Conservation (phyloP, 108 stramenopile species). For the Fistulifera pelliculosa region DNA sequence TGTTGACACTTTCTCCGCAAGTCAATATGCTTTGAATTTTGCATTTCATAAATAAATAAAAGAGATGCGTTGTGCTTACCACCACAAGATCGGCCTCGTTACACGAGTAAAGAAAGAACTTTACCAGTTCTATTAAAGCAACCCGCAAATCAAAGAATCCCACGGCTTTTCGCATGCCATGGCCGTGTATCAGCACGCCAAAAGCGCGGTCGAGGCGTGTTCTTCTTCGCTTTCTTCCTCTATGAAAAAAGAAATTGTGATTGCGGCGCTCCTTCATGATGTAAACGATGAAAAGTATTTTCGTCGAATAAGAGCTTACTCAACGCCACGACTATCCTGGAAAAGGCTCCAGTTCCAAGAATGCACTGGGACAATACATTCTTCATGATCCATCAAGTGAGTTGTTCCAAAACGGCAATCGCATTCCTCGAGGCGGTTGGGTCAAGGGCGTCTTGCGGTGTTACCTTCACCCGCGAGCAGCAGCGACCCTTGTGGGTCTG, state of each 20-base stretch:
- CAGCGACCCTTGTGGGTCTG: conserved; percentile 18
- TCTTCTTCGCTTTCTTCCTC: conserved; percentile 9
- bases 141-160: conserved; percentile 45
- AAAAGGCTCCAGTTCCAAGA: conserved; percentile 9
- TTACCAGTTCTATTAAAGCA: conserved; percentile 19
- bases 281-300: conserved; percentile 67
- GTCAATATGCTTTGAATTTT: too few species aligned
- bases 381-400: conserved; percentile 48
- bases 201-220: conserved; percentile 23
- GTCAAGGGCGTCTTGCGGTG: conserved; percentile 51
- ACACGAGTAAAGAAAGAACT: too few species aligned
- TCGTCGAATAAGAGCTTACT: conserved; percentile 13
- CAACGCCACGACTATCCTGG: conserved; percentile 31
- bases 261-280: conserved; percentile 61
- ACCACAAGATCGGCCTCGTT: too few species aligned
- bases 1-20: too few species aligned
- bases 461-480: conserved; percentile 59
- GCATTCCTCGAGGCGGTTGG: conserved; percentile 66
- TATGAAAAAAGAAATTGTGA: conserved; percentile 28
- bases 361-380: conserved; percentile 14
- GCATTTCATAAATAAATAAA: too few species aligned
- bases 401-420: conserved; percentile 56
- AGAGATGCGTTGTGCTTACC: too few species aligned
- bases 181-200: conserved; percentile 37
- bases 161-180: conserved; percentile 46